Conservation (phyloP, 2,329 filamentous ascomycete species). For the Macrophomina phaseolina region DNA sequence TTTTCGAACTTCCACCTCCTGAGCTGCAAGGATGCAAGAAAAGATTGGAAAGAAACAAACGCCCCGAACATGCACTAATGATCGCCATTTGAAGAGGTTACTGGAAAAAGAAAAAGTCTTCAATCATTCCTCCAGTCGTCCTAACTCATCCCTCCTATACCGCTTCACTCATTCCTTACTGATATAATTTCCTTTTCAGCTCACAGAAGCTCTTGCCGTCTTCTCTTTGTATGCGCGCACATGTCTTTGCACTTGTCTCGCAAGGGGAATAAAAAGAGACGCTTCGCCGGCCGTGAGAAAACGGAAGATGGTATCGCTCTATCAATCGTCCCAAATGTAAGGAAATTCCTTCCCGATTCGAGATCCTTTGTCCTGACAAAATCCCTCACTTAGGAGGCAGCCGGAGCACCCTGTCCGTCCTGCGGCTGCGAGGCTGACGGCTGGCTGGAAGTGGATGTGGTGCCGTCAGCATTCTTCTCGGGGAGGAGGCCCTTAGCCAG, state of each 20-base stretch:
- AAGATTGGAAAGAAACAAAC: neutral
- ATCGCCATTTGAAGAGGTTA: neutral
- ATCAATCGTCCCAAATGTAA: conserved; percentile 1
- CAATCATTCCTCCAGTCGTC: neutral
- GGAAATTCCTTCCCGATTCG: neutral
- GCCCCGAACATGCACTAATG: conserved; percentile 9
- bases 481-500: conserved; percentile 87
- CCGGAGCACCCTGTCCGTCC: neutral
- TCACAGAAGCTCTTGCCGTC: neutral
- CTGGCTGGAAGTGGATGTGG: neutral
- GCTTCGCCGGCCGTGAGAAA: conserved; percentile 17
- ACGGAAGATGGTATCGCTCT: conserved; percentile 3
- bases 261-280: neutral
- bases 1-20: neutral
- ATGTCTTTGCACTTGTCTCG: neutral
- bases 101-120: neutral
- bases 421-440: conserved; percentile 12
- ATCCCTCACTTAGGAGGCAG: neutral
- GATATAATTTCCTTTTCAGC: neutral
- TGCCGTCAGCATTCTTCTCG: conserved; percentile 16
- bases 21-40: neutral
- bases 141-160: neutral
- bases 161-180: conserved; percentile 3
- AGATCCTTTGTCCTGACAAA: neutral
- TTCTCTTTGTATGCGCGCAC: neutral